Percentiles rank a stretch among this genome's conserved stretches.
Evolutionary conservation across 371 early-diverging fungal genomes (phyloP).

Genomic region (Apophysomyces trapeziformis): DNA sequence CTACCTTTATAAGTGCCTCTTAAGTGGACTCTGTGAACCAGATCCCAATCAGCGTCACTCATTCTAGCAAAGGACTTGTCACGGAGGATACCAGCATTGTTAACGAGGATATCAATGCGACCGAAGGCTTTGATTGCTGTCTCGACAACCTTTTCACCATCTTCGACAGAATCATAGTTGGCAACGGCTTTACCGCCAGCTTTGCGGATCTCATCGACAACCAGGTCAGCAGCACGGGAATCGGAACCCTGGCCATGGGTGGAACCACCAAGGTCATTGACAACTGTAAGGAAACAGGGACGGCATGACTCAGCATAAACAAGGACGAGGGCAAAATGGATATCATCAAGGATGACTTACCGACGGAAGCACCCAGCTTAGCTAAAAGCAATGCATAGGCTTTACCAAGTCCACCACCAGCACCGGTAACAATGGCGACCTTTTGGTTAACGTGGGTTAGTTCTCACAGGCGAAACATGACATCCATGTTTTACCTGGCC

Average conservation of each 20-base stretch:
- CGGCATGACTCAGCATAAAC: background rate
- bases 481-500: constrained; percentile 49
- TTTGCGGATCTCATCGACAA: constrained; percentile 91
- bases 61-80: constrained; percentile 95
- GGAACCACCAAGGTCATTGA: constrained; percentile 88
- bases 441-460: constrained; percentile 18
- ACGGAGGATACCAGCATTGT: constrained; percentile 97
- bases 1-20: constrained; percentile 89
- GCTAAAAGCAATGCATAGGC: constrained; percentile 88
- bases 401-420: constrained; percentile 90
- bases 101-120: constrained; percentile 92
- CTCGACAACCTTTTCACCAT: constrained; percentile 96
- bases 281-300: constrained; percentile 58
- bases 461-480: background rate
- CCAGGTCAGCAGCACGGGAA: constrained; percentile 90
- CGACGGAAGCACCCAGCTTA: constrained; percentile 76
- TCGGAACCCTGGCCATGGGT: constrained; percentile 64
- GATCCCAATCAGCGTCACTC: constrained; percentile 96
- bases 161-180: constrained; percentile 97
- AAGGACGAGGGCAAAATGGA: background rate
- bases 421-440: constrained; percentile 92
- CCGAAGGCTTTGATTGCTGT: constrained; percentile 96
- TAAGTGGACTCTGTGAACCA: constrained; percentile 91
- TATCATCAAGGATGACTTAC: constrained; percentile 17
- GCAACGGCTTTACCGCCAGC: constrained; percentile 97